Base-by-base conservation (phyloP, 2,329 filamentous ascomycete species). In the Lachnellula willkommii region DNA sequence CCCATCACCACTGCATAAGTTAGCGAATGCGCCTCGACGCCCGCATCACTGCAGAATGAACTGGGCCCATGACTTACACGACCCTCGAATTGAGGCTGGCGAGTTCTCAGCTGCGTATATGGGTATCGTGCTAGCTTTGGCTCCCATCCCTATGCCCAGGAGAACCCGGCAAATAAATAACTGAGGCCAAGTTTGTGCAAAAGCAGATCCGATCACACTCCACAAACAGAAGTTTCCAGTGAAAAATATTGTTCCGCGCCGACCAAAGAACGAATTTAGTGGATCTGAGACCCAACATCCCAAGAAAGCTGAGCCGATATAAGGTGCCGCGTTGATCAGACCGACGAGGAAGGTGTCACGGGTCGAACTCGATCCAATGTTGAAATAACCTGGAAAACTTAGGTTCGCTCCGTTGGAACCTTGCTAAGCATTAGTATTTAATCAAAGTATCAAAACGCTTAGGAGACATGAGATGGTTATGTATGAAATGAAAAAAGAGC, bases 141-240 rank as follows among this genome's bases (percentile, higher is more conserved):
- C 79, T 28, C 88, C 88, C 74, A 92, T 90, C 1, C 87, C 88
- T 47, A 94, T 81, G 9, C 90, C 90, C 17, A 90, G 77, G 32
- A 79, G 73, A 57, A 93, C 79, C 43, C 90, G 83, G 49, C 83
- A 85, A 43, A 82, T 77, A 56, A 94, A 79, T 62, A 91, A 80
- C 65, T 89, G 81, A 68, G 76, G 78, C 88, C 88, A 93, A 0
- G 79, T 84, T 59, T 87, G 81, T 5, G 53, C 84, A 42, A 57
- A 53, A 17, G 50, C 55, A 46, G 55, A 57, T 15, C 55, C 55
- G 24, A 57, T 24, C 15, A 53, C 50, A 9, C 50, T 39, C 45
- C 45, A 53, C 8, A 57, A 82, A 61, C 90, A 84, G 61, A 89
- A 77, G 40, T 80, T 71, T 60, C 85, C 87, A 6, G 84, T 80